Base-by-base conservation (phyloP, 208 protist species). In the Acanthamoeba divionensis region DNA sequence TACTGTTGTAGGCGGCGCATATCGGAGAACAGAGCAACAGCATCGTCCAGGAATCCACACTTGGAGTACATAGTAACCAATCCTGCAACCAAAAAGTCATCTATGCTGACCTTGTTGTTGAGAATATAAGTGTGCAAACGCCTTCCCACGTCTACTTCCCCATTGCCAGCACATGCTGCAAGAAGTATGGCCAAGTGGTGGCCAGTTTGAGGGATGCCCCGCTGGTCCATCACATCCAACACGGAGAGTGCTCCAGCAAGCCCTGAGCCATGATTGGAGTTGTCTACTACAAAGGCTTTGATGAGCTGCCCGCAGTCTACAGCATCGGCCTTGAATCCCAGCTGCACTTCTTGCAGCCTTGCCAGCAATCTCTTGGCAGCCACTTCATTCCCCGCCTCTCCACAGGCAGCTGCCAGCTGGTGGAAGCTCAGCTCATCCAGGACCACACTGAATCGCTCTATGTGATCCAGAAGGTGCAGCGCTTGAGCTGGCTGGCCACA, bases 221-320 rank as follows among this genome's bases (percentile, higher is more conserved):
- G 62, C 62, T 67, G 13, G 62, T 18, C 62, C 62, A 67, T 67
- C 62, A 9, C 13, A 15, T 67, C 13, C 10, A 24, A 31, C 62
- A 67, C 13, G 8, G 62, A n/a, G 62, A 67, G 7, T 18, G 62
- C 62, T 12, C 36, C 18, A 31, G 62, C 62, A 24, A 67, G 62
- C 62, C 26, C 26, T n/a, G 26, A 41, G 7, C 13, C 62, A 31
- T 24, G 62, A 67, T n/a, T 9, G 12, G 62, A 67, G 10, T 67
- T 31, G 66, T 44, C 13, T 36, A 44, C 33, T 21, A 75, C 33
- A 21, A 75, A 21, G 29, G 24, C 66, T 44, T 75, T 75, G 6
- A 75, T 47, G 66, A 75, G 66, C 66, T 75, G 66, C 66, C 33
- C 66, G 15, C 66, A 75, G 66, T 75, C 66, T n/a, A 75, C 66